Conservation (phyloP, 2,329 filamentous ascomycete species). For the Periconia sp. region DNA sequence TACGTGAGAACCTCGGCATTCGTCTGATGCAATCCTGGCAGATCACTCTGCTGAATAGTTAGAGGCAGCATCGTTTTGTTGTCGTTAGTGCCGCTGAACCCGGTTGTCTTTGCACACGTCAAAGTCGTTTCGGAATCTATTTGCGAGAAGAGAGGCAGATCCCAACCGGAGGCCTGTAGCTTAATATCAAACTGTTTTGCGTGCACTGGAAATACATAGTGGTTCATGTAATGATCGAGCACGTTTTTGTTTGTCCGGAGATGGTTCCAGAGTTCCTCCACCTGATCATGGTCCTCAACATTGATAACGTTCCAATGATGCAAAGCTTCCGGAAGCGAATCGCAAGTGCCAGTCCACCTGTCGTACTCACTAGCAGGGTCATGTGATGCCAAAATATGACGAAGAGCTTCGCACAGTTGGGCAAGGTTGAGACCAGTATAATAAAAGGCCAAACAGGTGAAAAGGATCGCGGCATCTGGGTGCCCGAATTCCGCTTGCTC, state of each 20-base stretch:
- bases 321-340: slow-evolving; percentile 51
- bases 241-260: no score
- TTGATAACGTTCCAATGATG: slow-evolving; percentile 62
- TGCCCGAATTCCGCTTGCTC: slow-evolving; percentile 69
- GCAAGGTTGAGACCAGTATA: slow-evolving; percentile 56
- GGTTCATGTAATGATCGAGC: slow-evolving; percentile 67
- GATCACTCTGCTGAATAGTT: slow-evolving; percentile 63
- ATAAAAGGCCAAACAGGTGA: slow-evolving; percentile 60
- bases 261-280: slow-evolving; percentile 43
- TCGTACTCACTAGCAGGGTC: slow-evolving; percentile 61
- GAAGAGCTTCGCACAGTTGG: slow-evolving; percentile 56
- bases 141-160: slow-evolving; percentile 63
- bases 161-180: slow-evolving; percentile 68
- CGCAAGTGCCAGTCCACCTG: slow-evolving; percentile 54
- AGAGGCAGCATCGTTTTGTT: slow-evolving; percentile 61
- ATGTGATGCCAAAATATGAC: slow-evolving; percentile 57
- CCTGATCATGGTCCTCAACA: slow-evolving; percentile 56
- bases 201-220: slow-evolving; percentile 65
- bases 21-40: slow-evolving; percentile 58
- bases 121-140: no score
- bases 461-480: slow-evolving; percentile 56
- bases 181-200: slow-evolving; percentile 67
- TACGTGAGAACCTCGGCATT: slow-evolving; percentile 66
- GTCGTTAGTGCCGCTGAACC: slow-evolving; percentile 74
- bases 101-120: slow-evolving; percentile 54